Percentiles rank a stretch among this genome's conserved stretches.
phyloP scores from a whole-genome alignment of 192 early-diverging fungal genomes.

The Dispira parvispora region DNA sequence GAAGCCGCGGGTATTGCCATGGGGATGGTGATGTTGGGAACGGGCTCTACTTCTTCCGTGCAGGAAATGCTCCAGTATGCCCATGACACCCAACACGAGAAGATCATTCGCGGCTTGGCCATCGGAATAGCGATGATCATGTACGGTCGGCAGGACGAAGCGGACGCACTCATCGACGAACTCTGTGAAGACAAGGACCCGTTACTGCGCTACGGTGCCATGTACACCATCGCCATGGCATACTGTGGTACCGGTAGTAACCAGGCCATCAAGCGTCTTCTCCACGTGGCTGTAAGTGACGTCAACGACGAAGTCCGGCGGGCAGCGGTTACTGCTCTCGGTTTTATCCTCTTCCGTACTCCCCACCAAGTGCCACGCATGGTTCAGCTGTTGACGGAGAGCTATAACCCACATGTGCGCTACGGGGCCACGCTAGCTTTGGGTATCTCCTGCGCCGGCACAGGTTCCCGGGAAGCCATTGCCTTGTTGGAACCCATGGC shows the following conservation, averaged over 20 bases:
- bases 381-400: slow-evolving; percentile 92
- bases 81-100: slow-evolving; percentile 97
- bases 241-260: slow-evolving; percentile 97
- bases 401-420: slow-evolving; percentile 97
- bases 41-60: slow-evolving; percentile 55
- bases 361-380: slow-evolving; percentile 94
- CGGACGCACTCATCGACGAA: slow-evolving; percentile 76
- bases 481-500: slow-evolving; percentile 92
- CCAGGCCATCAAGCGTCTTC: slow-evolving; percentile 79
- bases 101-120: slow-evolving; percentile 94
- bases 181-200: slow-evolving; percentile 86
- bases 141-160: slow-evolving; percentile 93
- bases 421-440: slow-evolving; percentile 92
- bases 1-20: slow-evolving; percentile 94
- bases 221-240: slow-evolving; percentile 94
- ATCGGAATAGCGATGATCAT: slow-evolving; percentile 90
- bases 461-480: slow-evolving; percentile 78
- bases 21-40: slow-evolving; percentile 96
- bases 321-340: slow-evolving; percentile 92
- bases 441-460: slow-evolving; percentile 95
- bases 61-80: slow-evolving; percentile 97
- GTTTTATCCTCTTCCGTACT: slow-evolving; percentile 85
- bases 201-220: slow-evolving; percentile 88
- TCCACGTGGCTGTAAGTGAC: slow-evolving; percentile 95
- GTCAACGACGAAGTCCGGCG: slow-evolving; percentile 99